Evolutionary conservation across 306 rosid species (phyloP).

Genomic region (Medicago truncatula): DNA sequence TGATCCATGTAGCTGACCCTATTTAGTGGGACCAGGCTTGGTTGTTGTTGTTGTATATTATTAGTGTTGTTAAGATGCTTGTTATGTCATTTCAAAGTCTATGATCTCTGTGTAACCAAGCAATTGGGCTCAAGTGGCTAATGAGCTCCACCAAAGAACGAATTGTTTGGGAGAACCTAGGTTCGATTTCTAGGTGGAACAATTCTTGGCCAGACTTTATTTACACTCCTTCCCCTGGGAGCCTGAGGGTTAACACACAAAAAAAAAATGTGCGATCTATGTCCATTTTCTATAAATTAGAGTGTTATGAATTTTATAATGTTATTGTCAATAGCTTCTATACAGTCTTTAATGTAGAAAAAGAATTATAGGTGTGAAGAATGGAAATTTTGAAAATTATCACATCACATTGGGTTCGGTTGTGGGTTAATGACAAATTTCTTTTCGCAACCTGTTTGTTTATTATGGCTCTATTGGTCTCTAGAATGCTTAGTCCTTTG

Average conservation of each 20-base stretch:
- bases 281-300: background rate
- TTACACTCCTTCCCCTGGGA: too few species aligned
- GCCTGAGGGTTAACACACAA: too few species aligned
- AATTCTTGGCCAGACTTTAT: too few species aligned
- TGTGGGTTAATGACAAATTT: slow-evolving; percentile 25
- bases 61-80: background rate
- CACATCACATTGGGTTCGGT: slow-evolving; percentile 31
- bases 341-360: slow-evolving; percentile 4
- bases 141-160: too few species aligned
- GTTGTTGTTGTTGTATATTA: background rate
- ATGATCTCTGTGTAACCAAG: background rate
- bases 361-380: slow-evolving; percentile 8
- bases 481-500: slow-evolving; percentile 27
- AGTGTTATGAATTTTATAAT: background rate
- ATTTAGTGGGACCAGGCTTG: too few species aligned
- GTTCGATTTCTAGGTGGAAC: too few species aligned
- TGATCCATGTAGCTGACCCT: too few species aligned
- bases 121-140: too few species aligned
- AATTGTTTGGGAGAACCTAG: too few species aligned
- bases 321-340: background rate
- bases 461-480: slow-evolving; percentile 19
- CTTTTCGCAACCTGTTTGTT: slow-evolving; percentile 24
- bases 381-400: slow-evolving; percentile 1
- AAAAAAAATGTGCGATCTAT: slow-evolving; percentile 6
- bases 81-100: slow-evolving; percentile 33